Evolutionary conservation across 495 filamentous ascomycete species (phyloP).

Genomic region (Penicillium verhagenii): DNA sequence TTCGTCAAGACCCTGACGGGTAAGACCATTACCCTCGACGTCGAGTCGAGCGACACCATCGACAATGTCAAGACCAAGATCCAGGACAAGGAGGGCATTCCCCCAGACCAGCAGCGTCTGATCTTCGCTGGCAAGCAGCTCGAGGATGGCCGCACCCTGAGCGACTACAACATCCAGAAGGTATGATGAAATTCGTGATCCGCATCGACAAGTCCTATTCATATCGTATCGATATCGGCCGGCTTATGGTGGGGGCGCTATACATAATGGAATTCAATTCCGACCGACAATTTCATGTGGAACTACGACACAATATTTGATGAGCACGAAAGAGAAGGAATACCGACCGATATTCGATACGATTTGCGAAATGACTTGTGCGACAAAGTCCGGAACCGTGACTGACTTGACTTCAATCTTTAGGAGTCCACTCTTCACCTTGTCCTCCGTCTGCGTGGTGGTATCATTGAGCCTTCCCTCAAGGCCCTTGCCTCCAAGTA

Average conservation of each 20-base stretch:
- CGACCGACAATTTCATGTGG: not conserved
- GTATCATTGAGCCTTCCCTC: constrained; percentile 98
- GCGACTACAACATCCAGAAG: constrained; percentile 99
- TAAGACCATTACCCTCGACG: constrained; percentile 99
- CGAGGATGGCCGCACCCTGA: constrained; percentile 97
- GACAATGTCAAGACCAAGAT: constrained; percentile 97
- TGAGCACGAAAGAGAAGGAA: constrained; percentile 14
- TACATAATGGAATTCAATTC: constrained; percentile 2
- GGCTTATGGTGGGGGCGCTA: constrained; percentile 7
- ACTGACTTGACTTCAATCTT: constrained; percentile 28
- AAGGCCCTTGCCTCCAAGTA: constrained; percentile 98
- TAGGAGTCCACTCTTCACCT: constrained; percentile 99
- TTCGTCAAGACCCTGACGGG: constrained; percentile 98
- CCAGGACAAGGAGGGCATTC: constrained; percentile 99
- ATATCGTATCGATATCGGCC: not conserved
- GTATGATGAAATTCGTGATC: constrained; percentile 47
- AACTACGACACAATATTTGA: not conserved
- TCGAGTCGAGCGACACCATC: constrained; percentile 98
- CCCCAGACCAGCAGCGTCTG: constrained; percentile 97
- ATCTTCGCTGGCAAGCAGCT: constrained; percentile 99
- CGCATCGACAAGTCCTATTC: not conserved
- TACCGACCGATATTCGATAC: not conserved
- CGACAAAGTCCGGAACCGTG: constrained; percentile 7
- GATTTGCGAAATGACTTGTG: constrained; percentile 3
- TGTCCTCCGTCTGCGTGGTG: constrained; percentile 98